A percentile compares a stretch with the other conserved stretches of the same genome.
Evolutionary conservation across 345 rosid species (phyloP).

Genomic region (Moricandia arvensis): DNA sequence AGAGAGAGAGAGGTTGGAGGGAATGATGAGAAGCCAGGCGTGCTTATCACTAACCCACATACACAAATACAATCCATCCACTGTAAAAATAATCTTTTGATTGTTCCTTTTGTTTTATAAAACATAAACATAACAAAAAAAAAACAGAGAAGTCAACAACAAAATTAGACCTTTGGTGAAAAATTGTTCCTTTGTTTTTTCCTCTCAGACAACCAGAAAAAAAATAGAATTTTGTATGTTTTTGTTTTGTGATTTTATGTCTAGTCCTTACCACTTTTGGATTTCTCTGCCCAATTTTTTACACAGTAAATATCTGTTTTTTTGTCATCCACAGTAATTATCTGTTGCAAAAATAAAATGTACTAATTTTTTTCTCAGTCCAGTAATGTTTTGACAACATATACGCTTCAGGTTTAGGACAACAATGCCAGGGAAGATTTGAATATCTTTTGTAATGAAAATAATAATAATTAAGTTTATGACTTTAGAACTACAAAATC

Average conservation of each 20-base stretch:
- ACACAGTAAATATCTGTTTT: no score
- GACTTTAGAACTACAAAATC: neutral
- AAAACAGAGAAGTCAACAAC: neutral
- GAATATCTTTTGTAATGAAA: no score
- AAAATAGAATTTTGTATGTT: neutral
- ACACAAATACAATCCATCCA: conserved; percentile 24
- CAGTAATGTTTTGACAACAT: neutral
- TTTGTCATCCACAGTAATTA: neutral
- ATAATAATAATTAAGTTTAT: no score
- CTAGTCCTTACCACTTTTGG: no score
- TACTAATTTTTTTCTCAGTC: neutral
- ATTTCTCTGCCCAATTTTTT: no score
- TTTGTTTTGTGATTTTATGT: neutral
- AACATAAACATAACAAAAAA: neutral
- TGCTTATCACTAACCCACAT: conserved; percentile 82
- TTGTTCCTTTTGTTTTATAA: neutral
- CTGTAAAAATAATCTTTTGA: conserved; percentile 27
- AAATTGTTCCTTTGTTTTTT: neutral
- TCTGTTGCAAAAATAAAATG: neutral
- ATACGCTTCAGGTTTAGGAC: conserved; percentile 12
- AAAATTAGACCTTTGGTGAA: neutral
- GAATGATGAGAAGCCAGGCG: conserved; percentile 95
- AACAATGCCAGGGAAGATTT: neutral
- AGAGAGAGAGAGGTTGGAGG: conserved; percentile 42
- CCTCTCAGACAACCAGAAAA: neutral